Evolutionary conservation across 2,329 filamentous ascomycete species (phyloP).

Genomic region (Torrubiella hemipterigena): DNA sequence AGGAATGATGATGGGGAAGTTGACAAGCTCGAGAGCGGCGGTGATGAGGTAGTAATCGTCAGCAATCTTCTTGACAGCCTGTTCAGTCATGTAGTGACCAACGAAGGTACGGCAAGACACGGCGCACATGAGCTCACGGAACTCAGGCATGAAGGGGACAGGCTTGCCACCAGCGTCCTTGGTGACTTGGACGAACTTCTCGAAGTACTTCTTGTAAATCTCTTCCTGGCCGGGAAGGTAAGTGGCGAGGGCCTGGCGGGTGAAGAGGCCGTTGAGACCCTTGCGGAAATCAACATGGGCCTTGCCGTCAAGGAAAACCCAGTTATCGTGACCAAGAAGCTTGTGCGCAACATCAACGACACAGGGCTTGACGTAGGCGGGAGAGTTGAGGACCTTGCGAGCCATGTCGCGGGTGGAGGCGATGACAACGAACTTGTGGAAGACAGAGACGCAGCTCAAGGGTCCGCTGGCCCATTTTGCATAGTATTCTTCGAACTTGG

Average conservation of each 20-base stretch:
- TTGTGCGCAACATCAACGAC: slow-evolving; percentile 92
- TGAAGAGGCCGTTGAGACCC: slow-evolving; percentile 90
- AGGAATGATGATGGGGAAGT: slow-evolving; percentile 92
- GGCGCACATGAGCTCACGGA: slow-evolving; percentile 91
- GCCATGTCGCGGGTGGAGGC: slow-evolving; percentile 91
- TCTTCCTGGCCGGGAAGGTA: slow-evolving; percentile 91
- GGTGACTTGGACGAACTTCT: slow-evolving; percentile 65
- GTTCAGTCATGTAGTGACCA: slow-evolving; percentile 86
- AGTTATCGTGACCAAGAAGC: slow-evolving; percentile 82
- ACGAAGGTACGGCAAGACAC: slow-evolving; percentile 95
- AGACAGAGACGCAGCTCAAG: slow-evolving; percentile 93
- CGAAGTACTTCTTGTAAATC: slow-evolving; percentile 80
- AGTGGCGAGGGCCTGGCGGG: slow-evolving; percentile 70
- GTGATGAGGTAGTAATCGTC: slow-evolving; percentile 97
- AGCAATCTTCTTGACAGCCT: slow-evolving; percentile 84
- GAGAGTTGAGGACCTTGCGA: slow-evolving; percentile 94
- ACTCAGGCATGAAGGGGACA: slow-evolving; percentile 77
- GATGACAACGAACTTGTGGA: slow-evolving; percentile 99
- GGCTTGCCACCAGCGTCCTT: slow-evolving; percentile 61
- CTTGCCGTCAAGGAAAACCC: slow-evolving; percentile 95
- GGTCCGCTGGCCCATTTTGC: slow-evolving; percentile 86
- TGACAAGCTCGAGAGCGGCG: slow-evolving; percentile 89
- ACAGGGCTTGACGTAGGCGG: slow-evolving; percentile 83
- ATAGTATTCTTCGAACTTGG: slow-evolving; percentile 83
- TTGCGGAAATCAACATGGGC: slow-evolving; percentile 95